Evolutionary conservation across 106 monocot species (phyloP), one percentile per base, ranked within the genome.

Genomic region (Dioscorea dumetorum): DNA sequence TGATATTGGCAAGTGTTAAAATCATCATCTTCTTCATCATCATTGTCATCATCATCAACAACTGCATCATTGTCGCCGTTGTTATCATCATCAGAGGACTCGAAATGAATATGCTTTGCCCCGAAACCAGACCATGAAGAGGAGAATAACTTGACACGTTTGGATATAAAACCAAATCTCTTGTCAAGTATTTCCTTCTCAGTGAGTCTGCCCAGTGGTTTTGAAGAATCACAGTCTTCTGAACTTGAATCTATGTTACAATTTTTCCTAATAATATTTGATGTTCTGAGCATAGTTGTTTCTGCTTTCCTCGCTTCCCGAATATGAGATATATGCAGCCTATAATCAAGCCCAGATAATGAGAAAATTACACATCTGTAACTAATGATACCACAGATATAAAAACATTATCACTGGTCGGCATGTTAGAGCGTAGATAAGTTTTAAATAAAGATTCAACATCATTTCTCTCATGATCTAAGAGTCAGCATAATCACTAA

Each of bases 81-180:
- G 33, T 74, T 59, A n/a, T 62, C 80, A 58, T 77, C 78, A 75
- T 76, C 81, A 2, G 86, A 80, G 12, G 82, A 78, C 79, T 70
- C 54, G 73, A 89, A 89, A 34, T 58, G 82, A 24, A 82, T 82
- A 49, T 97, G 97, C 34, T 87, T 80, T 18, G 79, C 81, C 66
- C 67, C 50, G 63, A 70, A 72, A 67, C 34, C 77, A 50, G 67
- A 70, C 61, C 70, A 75, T 54, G 64, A 23, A 69, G 87, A 75
- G 4, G 92, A 78, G 50, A 95, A 91, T 53, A 41, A n/a, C 52
- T 95, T 79, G 8, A 95, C 48, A 52, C 83, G 79, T 10, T 68
- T 73, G 48, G 81, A 80, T 66, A 97, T 78, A 59, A 51, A 70
- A 76, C 67, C 70, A 79, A 87, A 97, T 21, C 78, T 74, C 64